Conservation (phyloP, 768 basidiomycete species). For the Rhizopogon roseolus region DNA sequence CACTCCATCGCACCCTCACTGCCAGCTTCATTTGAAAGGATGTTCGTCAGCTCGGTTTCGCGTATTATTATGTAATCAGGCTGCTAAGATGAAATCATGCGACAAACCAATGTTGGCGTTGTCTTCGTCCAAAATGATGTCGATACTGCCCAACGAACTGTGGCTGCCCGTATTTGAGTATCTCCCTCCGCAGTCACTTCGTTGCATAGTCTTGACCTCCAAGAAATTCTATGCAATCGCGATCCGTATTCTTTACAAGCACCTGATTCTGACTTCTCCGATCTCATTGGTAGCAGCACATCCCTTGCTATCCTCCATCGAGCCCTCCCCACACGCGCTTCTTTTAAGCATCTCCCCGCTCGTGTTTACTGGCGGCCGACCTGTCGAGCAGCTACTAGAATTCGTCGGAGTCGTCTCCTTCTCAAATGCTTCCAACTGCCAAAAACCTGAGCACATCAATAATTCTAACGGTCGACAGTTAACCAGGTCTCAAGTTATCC, state of each 20-base stretch:
- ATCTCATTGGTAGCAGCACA: conserved; percentile 21
- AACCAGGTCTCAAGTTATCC: conserved; percentile 2
- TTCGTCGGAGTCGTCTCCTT: conserved; percentile 17
- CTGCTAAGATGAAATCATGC: no score
- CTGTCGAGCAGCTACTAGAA: conserved; percentile 23
- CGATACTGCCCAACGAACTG: conserved; percentile 29
- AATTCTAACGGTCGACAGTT: background rate
- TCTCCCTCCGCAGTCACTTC: conserved; percentile 25
- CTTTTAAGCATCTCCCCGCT: conserved; percentile 22
- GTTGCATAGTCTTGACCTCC: conserved; percentile 25
- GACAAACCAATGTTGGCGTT: no score
- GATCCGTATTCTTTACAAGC: conserved; percentile 26
- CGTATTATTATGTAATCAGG: no score
- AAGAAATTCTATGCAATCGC: conserved; percentile 27
- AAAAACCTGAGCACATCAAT: no score
- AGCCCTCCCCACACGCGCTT: conserved; percentile 11
- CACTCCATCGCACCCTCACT: conserved; percentile 58
- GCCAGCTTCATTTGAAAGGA: no score
- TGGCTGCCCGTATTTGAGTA: conserved; percentile 35
- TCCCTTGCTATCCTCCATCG: conserved; percentile 4
- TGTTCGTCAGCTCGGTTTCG: no score
- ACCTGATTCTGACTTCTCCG: conserved; percentile 29
- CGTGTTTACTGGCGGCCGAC: conserved; percentile 10
- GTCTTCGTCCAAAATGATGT: no score
- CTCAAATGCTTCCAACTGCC: conserved; percentile 9